phyloP scores from a whole-genome alignment of 345 rosid species.

The Heritiera littoralis region DNA sequence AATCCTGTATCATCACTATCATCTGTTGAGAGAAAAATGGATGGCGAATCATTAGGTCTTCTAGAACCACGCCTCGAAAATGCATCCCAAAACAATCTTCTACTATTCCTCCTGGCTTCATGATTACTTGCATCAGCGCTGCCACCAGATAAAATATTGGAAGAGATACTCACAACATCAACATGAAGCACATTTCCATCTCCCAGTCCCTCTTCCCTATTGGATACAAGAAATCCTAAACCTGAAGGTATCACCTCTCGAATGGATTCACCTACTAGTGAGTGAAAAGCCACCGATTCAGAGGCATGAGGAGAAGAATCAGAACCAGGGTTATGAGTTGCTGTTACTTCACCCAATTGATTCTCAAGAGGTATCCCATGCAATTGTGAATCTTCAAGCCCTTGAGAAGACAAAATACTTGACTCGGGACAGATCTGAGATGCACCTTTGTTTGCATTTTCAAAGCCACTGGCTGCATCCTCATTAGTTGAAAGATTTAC shows the following conservation, averaged over 20 bases:
- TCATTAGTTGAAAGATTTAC: slow-evolving; percentile 46
- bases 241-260: slow-evolving; percentile 43
- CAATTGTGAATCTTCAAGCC: slow-evolving; percentile 33
- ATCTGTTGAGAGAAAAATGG: slow-evolving; percentile 45
- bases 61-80: slow-evolving; percentile 54
- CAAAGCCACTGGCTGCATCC: slow-evolving; percentile 48
- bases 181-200: slow-evolving; percentile 50
- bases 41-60: slow-evolving; percentile 43
- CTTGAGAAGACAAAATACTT: slow-evolving; percentile 35
- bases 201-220: slow-evolving; percentile 42
- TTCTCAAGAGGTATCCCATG: slow-evolving; percentile 31
- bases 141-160: slow-evolving; percentile 41
- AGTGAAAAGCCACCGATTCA: slow-evolving; percentile 27
- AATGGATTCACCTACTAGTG: slow-evolving; percentile 36
- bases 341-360: slow-evolving; percentile 34
- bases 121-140: slow-evolving; percentile 40
- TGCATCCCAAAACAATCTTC: slow-evolving; percentile 64
- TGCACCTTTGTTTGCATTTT: slow-evolving; percentile 38
- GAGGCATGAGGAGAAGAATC: slow-evolving; percentile 35
- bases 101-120: slow-evolving; percentile 49
- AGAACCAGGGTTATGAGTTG: slow-evolving; percentile 31
- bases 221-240: slow-evolving; percentile 48
- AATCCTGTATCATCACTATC: slow-evolving; percentile 41
- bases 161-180: slow-evolving; percentile 57
- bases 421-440: slow-evolving; percentile 39